phyloP scores from a whole-genome alignment of 768 basidiomycete species.

The Rickenella mellea region DNA sequence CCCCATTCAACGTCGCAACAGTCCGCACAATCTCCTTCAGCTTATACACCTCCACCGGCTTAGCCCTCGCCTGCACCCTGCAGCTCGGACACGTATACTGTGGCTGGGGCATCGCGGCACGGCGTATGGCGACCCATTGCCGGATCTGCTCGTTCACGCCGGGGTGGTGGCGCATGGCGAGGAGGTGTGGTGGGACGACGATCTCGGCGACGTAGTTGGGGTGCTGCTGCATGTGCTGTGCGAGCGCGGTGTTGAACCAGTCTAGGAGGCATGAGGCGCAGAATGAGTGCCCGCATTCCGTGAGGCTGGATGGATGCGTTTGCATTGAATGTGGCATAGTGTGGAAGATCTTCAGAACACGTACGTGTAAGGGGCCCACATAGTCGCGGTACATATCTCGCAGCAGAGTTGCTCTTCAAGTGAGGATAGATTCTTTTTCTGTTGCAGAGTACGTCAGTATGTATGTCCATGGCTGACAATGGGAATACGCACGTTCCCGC shows the following conservation, averaged over 20 bases:
- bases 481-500: too few relatives aligned
- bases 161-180: not conserved
- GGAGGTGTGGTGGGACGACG: not conserved
- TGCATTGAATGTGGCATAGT: not conserved
- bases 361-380: slow-evolving; percentile 63
- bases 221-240: slow-evolving; percentile 36
- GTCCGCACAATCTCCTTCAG: slow-evolving; percentile 48
- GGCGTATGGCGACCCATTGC: slow-evolving; percentile 18
- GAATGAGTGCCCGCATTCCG: slow-evolving; percentile 63
- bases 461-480: too few relatives aligned
- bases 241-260: slow-evolving; percentile 39
- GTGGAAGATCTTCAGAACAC: slow-evolving; percentile 13
- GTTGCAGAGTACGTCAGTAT: too few relatives aligned
- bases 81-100: slow-evolving; percentile 64
- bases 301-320: slow-evolving; percentile 31
- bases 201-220: slow-evolving; percentile 26
- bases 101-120: slow-evolving; percentile 28
- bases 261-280: slow-evolving; percentile 53
- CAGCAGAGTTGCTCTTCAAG: slow-evolving; percentile 50
- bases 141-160: slow-evolving; percentile 10
- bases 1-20: slow-evolving; percentile 21
- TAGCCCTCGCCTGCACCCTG: slow-evolving; percentile 34
- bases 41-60: slow-evolving; percentile 51
- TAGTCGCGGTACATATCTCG: slow-evolving; percentile 52
- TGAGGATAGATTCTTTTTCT: slow-evolving; percentile 6